Percentiles rank a stretch among this genome's conserved stretches.
These are phyloP conservation scores for Coleophoma cylindrospora DNA, from an alignment of 2,329 filamentous ascomycete genomes.

Conservation along the genomic window DNA sequence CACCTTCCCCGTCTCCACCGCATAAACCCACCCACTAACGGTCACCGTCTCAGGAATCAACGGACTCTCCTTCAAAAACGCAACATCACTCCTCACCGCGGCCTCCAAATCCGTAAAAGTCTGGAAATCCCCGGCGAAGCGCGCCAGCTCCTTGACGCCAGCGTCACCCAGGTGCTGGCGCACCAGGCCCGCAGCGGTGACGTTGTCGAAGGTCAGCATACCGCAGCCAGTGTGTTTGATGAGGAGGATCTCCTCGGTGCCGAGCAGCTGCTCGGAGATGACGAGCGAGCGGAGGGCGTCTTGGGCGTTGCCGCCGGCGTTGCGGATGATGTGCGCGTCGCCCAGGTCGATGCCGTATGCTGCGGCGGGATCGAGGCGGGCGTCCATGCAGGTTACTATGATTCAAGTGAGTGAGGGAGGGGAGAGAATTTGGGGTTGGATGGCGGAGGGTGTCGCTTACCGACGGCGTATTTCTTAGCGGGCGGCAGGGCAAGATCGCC, in stretches of 20 bases:
- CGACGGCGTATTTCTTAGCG: constrained; percentile 60
- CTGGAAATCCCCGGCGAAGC: constrained; percentile 17
- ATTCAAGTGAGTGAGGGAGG: not conserved
- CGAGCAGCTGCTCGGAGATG: constrained; percentile 75
- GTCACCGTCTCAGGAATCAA: constrained; percentile 54
- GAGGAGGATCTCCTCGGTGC: constrained; percentile 65
- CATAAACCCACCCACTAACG: constrained; percentile 72
- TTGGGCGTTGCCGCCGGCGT: constrained; percentile 60
- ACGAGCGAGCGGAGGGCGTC: constrained; percentile 71
- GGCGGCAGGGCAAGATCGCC: constrained; percentile 64
- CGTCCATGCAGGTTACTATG: constrained; percentile 76
- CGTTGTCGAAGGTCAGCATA: constrained; percentile 65
- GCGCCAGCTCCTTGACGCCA: constrained; percentile 32
- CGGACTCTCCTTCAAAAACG: constrained; percentile 52
- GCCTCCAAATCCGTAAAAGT: constrained; percentile 56
- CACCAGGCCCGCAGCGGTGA: constrained; percentile 48
- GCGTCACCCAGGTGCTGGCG: constrained; percentile 48
- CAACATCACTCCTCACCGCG: constrained; percentile 63
- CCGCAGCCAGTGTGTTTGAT: constrained; percentile 56
- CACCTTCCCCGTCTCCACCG: constrained; percentile 67
- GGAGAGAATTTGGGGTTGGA: constrained; percentile 5
- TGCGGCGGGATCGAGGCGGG: constrained; percentile 61
- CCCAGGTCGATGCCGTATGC: constrained; percentile 69
- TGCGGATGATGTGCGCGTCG: constrained; percentile 75
- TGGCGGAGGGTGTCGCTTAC: constrained; percentile 32